Evolutionary conservation across 202 grass and related monocot genomes (phyloP).

Genomic region (Setaria italica): DNA sequence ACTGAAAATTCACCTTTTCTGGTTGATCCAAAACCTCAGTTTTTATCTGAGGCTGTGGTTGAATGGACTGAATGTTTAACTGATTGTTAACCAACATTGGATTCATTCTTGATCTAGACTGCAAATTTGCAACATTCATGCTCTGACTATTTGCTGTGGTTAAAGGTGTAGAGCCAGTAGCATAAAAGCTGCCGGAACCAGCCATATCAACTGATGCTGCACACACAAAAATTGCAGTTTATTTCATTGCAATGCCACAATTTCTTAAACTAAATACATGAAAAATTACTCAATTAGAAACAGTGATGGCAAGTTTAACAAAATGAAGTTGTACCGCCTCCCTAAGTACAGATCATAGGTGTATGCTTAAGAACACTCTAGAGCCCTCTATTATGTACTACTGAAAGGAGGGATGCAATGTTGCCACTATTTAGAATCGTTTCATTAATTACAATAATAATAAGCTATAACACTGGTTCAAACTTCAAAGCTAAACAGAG

Average conservation of each 20-base stretch:
- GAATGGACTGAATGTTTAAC: slow-evolving; percentile 77
- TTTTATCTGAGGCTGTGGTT: slow-evolving; percentile 70
- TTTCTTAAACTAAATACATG: slow-evolving; percentile 28
- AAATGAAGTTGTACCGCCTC: not conserved
- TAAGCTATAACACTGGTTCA: slow-evolving; percentile 7
- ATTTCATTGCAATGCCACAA: slow-evolving; percentile 12
- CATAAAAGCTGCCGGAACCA: slow-evolving; percentile 73
- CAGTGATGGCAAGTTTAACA: slow-evolving; percentile 7
- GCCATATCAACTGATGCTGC: slow-evolving; percentile 61
- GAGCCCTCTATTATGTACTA: slow-evolving; percentile 30
- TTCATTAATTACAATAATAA: slow-evolving; percentile 1
- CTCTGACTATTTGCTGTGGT: slow-evolving; percentile 63
- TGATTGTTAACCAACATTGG: slow-evolving; percentile 66
- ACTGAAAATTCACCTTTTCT: slow-evolving; percentile 78
- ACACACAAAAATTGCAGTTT: slow-evolving; percentile 31
- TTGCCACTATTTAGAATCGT: slow-evolving; percentile 23
- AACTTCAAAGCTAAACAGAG: slow-evolving; percentile 21
- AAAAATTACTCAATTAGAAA: not conserved
- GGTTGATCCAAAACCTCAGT: slow-evolving; percentile 73
- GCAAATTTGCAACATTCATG: slow-evolving; percentile 66
- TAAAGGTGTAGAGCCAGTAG: slow-evolving; percentile 71
- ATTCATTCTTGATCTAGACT: slow-evolving; percentile 75
- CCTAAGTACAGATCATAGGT: slow-evolving; percentile 21
- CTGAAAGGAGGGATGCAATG: slow-evolving; percentile 17
- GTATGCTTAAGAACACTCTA: slow-evolving; percentile 37